Base-by-base conservation (phyloP, 148 eudicot genomes). In the Chenopodium suecicum region DNA sequence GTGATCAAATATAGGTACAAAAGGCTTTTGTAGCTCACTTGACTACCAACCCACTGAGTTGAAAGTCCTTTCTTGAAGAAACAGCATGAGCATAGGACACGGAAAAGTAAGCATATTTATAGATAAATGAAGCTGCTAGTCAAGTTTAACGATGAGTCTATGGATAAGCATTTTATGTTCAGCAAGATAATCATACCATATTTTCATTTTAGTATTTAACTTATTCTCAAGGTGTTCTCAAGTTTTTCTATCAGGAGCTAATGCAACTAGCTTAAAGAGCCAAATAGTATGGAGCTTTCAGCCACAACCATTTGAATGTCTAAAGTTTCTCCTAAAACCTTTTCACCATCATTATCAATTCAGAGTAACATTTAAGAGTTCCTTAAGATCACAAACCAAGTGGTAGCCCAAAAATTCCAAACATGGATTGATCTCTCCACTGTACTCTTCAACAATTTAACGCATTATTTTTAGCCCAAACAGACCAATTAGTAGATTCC, bases 1-100 rank as follows among this genome's bases (percentile, higher is more conserved):
- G 77, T 71, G 32, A 72, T 72, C 73, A 83, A 62, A 70, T 52
- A 34, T 58, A 48, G 50, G 60, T 27, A 31, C 14, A 78, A 17
- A 83, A 52, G 63, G 34, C 70, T 25, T 67, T 79, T 41, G 60
- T 63, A 71, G 52, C 13, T 46, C 32, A 63, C 48, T 62, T 46
- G 77, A 44, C 44, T 31, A 72, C n/a, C 47, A 44, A 44, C 6
- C 5, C 23, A 41, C 11, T 5, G 27, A 19, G 7, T 41, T 19
- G 7, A 68, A 68, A 31, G 10, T 7, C 29, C 27, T 22, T 20
- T n/a, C 16, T 47, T 2, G 27, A 48, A 73, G 32, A 67, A 67
- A 32, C 25, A 73, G 48, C 60, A 23, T 14, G 7, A 19, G 19
- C 63, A 58, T 14, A 58, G 17, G 63, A 58, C 63, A 58, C 19